Conservation (phyloP, 495 filamentous ascomycete species). For the Wilcoxina mikolae region DNA sequence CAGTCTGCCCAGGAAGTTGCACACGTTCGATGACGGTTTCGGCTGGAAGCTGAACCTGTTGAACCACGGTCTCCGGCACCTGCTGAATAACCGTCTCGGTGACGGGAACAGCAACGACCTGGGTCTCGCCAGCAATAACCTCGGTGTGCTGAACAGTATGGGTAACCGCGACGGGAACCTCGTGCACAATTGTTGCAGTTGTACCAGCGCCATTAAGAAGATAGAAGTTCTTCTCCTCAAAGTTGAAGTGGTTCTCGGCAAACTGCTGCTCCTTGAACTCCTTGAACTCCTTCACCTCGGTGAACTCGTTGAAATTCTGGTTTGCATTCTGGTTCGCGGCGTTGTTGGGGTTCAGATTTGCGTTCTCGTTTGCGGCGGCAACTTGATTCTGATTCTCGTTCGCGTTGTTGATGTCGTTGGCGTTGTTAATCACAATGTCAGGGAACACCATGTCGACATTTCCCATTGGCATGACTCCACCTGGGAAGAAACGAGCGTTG, state of each 20-base stretch:
- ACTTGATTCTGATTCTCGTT: slow-evolving; percentile 28
- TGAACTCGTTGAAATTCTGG: slow-evolving; percentile 24
- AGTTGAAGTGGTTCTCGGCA: slow-evolving; percentile 9
- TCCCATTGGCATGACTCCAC: slow-evolving; percentile 27
- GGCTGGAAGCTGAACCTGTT: slow-evolving; percentile 19
- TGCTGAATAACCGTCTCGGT: slow-evolving; percentile 6
- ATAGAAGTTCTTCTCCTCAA: slow-evolving; percentile 27
- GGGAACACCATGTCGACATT: slow-evolving; percentile 29
- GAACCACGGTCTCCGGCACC: slow-evolving; percentile 9
- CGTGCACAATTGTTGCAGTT: slow-evolving; percentile 7
- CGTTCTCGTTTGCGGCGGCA: slow-evolving; percentile 25
- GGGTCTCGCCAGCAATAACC: slow-evolving; percentile 1
- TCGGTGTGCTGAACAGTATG: slow-evolving; percentile 1
- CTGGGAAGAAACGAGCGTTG: slow-evolving; percentile 24
- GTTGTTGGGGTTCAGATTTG: slow-evolving; percentile 24
- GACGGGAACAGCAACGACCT: slow-evolving; percentile 9
- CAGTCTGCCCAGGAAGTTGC: slow-evolving; percentile 17
- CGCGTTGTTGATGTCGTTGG: slow-evolving; percentile 29
- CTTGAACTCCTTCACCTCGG: slow-evolving; percentile 20
- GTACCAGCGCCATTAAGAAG: slow-evolving; percentile 20
- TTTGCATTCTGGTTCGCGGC: slow-evolving; percentile 26
- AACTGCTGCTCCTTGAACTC: slow-evolving; percentile 11
- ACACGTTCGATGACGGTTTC: slow-evolving; percentile 21
- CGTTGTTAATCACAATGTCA: slow-evolving; percentile 28
- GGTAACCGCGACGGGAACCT: slow-evolving; percentile 10